A percentile compares a stretch with the other conserved stretches of the same genome.
phyloP scores from a whole-genome alignment of 768 basidiomycete genomes.

The Boletus insuetus region DNA sequence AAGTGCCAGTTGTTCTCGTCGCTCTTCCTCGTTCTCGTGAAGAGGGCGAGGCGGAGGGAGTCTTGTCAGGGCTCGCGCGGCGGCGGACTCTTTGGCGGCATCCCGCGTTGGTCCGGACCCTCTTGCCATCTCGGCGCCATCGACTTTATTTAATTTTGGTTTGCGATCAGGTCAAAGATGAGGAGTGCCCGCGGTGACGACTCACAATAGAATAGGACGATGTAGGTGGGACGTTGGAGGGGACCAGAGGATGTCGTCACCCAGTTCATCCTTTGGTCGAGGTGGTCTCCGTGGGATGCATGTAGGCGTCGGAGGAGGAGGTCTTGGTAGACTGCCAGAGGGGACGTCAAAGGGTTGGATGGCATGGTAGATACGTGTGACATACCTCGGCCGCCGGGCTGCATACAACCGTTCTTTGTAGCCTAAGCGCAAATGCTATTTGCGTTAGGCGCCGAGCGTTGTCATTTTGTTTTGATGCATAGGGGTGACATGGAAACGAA shows the following conservation, averaged over 20 bases:
- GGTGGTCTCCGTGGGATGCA: neutral
- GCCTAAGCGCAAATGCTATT: no score
- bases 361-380: no score
- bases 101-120: slow-evolving; percentile 8
- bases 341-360: neutral
- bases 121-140: slow-evolving; percentile 9
- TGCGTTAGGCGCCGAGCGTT: no score
- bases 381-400: neutral
- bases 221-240: slow-evolving; percentile 4
- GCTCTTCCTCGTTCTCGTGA: neutral
- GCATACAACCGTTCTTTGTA: neutral
- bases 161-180: neutral
- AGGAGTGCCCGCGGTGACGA: neutral
- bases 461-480: no score
- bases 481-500: no score
- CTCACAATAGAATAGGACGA: slow-evolving; percentile 8
- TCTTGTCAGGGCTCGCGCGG: slow-evolving; percentile 8
- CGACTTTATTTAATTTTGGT: neutral
- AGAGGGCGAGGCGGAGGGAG: neutral
- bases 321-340: slow-evolving; percentile 3
- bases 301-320: neutral
- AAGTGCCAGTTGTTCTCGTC: no score
- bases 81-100: slow-evolving; percentile 12
- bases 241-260: slow-evolving; percentile 4
- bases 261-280: slow-evolving; percentile 1